Base-by-base conservation (phyloP, 129 eudicot species). In the Chrysanthemum makinoi region DNA sequence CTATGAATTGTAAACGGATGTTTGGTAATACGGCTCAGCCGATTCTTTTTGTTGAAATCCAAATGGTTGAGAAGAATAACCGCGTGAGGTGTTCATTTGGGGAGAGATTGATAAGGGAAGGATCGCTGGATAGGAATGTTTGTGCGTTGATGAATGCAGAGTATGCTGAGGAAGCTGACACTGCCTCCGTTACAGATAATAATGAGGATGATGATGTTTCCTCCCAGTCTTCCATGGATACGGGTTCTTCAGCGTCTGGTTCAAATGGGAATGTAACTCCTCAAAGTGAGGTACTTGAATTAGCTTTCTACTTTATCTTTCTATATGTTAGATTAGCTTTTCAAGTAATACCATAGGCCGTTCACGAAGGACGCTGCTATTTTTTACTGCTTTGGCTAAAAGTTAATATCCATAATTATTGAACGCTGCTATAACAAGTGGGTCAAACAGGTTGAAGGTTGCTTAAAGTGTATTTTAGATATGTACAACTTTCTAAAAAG, bases 141-240 rank as follows among this genome's bases (percentile, higher is more conserved):
- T 92, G 95, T 33, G 83, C 84, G 13, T 75, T 88, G 76, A 84
- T 89, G 94, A 73, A 80, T 75, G 95, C 82, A 81, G 95, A 93
- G 80, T 89, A 89, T 63, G 92, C 92, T 59, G 98, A 89, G 46
- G 98, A 89, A 80, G 90, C 98, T 54, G 96, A 89, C 71, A 60
- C 73, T 72, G 81, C 81, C 8, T 89, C 96, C 16, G 62, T 72
- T 61, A 83, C 90, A 0, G 95, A 87, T 72, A 86, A 85, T 74
- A 87, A 85, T 76, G 95, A 92, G 82, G 87, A 85, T 74, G 88
- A 85, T 74, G 95, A 92, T 82, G 76, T 77, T 73, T 87, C 90
- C 1, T 83, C 96, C 0, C 92, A 87, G 69, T 87, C 95, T 28
- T 92, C 96, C 11, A 24, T 78, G 62, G 81, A 73, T 63, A 82